These are phyloP conservation scores for Senna siamea DNA, from an alignment of 306 rosid species.

Conservation along the genomic window DNA sequence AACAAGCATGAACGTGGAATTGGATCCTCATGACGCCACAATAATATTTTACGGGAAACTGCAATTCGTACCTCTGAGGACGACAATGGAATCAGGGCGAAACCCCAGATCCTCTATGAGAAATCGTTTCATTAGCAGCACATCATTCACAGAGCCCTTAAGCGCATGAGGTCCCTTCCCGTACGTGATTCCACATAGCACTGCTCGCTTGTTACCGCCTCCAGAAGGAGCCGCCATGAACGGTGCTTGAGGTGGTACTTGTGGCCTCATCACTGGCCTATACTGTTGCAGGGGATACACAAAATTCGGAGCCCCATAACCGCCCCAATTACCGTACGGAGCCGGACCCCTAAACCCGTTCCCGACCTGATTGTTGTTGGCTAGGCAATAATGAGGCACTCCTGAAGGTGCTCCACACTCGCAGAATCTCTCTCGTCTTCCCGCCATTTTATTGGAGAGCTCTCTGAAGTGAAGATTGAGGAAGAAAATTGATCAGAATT, in stretches of 20 bases:
- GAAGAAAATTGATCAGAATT: neutral
- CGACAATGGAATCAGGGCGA: conserved; percentile 3
- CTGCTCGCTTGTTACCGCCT: conserved; percentile 1
- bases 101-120: neutral
- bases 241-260: neutral
- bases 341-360: neutral
- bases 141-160: conserved; percentile 5
- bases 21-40: too few relatives aligned
- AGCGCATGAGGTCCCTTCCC: conserved; percentile 10
- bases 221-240: neutral
- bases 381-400: conserved; percentile 6
- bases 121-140: neutral
- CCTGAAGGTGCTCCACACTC: neutral
- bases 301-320: neutral
- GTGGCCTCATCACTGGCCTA: conserved; percentile 3
- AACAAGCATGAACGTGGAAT: too few relatives aligned
- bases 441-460: neutral
- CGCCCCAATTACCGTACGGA: neutral
- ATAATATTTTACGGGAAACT: too few relatives aligned
- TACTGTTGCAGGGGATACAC: neutral
- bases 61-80: neutral
- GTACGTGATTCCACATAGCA: conserved; percentile 23
- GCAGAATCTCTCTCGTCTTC: neutral
- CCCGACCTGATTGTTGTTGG: neutral
- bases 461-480: too few relatives aligned